phyloP scores from a whole-genome alignment of 441 rosid species.

The Adansonia grandidieri region DNA sequence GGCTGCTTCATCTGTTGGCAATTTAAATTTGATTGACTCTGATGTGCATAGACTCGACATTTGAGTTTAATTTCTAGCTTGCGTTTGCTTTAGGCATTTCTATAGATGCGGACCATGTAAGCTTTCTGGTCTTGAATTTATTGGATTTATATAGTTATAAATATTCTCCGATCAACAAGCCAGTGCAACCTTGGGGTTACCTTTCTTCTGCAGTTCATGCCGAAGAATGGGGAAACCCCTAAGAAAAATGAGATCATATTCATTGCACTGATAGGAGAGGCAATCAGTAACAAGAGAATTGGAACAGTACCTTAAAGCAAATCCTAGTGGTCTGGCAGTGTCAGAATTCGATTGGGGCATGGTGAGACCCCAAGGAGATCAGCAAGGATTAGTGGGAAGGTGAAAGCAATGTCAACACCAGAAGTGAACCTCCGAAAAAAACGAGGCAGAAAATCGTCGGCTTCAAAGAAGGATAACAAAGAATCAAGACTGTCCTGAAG shows the following conservation, averaged over 20 bases:
- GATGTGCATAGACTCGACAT: background rate
- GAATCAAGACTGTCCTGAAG: conserved; percentile 40
- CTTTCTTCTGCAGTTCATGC: conserved; percentile 42
- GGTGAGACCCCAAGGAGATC: conserved; percentile 60
- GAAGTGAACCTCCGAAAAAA: conserved; percentile 47
- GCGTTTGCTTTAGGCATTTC: background rate
- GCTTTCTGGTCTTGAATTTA: conserved; percentile 18
- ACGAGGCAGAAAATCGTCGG: conserved; percentile 39
- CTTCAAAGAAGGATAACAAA: conserved; percentile 47
- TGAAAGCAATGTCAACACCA: conserved; percentile 37
- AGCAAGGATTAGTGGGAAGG: conserved; percentile 49
- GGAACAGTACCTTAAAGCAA: conserved; percentile 55
- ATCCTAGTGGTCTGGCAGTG: conserved; percentile 46
- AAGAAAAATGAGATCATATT: conserved; percentile 52
- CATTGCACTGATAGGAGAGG: conserved; percentile 55
- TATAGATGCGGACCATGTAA: background rate
- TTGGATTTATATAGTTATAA: background rate
- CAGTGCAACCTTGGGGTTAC: conserved; percentile 4
- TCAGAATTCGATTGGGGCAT: conserved; percentile 53
- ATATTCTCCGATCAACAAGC: background rate
- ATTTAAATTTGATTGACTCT: background rate
- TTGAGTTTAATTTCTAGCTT: background rate
- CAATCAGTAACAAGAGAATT: conserved; percentile 42
- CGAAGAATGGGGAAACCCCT: conserved; percentile 43
- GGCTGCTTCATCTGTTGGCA: too few species aligned